These are phyloP conservation scores for Ascochyta fabae DNA, from an alignment of 2,329 filamentous ascomycete species.

Conservation along the genomic window DNA sequence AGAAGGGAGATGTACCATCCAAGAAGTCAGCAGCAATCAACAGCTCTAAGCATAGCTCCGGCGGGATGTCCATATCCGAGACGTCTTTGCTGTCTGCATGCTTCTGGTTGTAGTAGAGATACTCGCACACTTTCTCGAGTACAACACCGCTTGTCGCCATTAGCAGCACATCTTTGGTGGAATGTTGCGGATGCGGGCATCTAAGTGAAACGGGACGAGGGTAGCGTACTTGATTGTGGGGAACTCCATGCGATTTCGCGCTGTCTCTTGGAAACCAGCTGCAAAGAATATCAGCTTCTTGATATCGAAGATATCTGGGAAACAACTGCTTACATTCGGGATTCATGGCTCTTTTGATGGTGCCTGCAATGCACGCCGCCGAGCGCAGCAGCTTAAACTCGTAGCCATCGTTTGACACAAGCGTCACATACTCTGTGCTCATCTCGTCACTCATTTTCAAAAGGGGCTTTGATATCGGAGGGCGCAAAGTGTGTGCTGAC, in stretches of 20 bases:
- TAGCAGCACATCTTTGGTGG: background rate
- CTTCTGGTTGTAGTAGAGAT: slow-evolving; percentile 82
- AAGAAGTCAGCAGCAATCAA: slow-evolving; percentile 80
- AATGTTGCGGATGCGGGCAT: background rate
- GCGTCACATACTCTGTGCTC: slow-evolving; percentile 73
- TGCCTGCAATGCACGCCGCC: slow-evolving; percentile 71
- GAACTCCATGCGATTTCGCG: slow-evolving; percentile 69
- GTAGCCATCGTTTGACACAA: slow-evolving; percentile 76
- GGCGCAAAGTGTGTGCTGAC: background rate
- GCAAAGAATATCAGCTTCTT: slow-evolving; percentile 5
- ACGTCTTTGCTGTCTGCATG: slow-evolving; percentile 74
- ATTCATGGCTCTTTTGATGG: slow-evolving; percentile 78
- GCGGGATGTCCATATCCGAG: slow-evolving; percentile 80
- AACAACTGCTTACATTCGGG: slow-evolving; percentile 62
- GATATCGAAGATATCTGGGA: background rate
- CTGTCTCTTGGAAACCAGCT: slow-evolving; percentile 71
- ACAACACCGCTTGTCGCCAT: slow-evolving; percentile 65
- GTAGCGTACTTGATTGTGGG: slow-evolving; percentile 72
- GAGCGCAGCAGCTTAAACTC: slow-evolving; percentile 78
- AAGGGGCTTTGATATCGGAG: background rate
- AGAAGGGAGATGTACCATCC: slow-evolving; percentile 43
- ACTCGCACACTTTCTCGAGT: slow-evolving; percentile 81
- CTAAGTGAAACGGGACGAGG: background rate
- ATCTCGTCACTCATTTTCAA: slow-evolving; percentile 31
- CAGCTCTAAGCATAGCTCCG: slow-evolving; percentile 78